Evolutionary conservation across 495 filamentous ascomycete species (phyloP).

Genomic region (Penicillium fimorum): DNA sequence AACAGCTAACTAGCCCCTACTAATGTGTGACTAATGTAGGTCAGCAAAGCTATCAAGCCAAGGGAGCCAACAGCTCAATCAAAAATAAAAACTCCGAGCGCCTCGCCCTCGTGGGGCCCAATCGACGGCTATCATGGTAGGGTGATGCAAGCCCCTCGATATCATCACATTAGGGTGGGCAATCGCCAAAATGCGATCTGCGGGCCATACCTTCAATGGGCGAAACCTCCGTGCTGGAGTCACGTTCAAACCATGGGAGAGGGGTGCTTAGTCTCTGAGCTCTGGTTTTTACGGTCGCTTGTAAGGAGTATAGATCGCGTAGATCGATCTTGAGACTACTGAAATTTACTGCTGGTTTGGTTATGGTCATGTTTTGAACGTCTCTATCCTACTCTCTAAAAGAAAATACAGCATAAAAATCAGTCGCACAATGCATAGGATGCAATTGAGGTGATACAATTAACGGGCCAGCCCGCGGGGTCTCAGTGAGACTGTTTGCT

Average conservation of each 20-base stretch:
- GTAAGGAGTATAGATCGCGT: background rate
- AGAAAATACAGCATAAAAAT: background rate
- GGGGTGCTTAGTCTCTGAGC: conserved; percentile 7
- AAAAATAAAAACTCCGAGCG: conserved; percentile 2
- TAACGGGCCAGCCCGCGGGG: conserved; percentile 3
- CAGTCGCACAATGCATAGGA: conserved; percentile 4
- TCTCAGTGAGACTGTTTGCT: conserved; percentile 1
- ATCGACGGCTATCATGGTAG: conserved; percentile 9
- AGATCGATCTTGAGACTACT: background rate
- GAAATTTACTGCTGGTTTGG: background rate
- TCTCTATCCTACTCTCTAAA: background rate
- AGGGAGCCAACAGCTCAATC: background rate
- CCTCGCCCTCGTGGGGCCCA: conserved; percentile 11
- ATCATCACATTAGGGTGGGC: conserved; percentile 23
- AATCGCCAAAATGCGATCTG: conserved; percentile 19
- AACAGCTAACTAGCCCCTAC: conserved; percentile 4
- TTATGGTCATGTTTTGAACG: background rate
- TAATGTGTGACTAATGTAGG: conserved; percentile 9
- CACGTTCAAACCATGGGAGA: conserved; percentile 17
- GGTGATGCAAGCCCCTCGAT: conserved; percentile 29
- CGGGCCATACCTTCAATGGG: conserved; percentile 21
- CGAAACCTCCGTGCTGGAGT: conserved; percentile 15
- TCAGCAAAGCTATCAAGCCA: background rate
- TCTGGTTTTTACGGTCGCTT: conserved; percentile 7
- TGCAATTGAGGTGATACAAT: background rate